Conservation (phyloP, 768 basidiomycete species). For the Mycena capillaripes region DNA sequence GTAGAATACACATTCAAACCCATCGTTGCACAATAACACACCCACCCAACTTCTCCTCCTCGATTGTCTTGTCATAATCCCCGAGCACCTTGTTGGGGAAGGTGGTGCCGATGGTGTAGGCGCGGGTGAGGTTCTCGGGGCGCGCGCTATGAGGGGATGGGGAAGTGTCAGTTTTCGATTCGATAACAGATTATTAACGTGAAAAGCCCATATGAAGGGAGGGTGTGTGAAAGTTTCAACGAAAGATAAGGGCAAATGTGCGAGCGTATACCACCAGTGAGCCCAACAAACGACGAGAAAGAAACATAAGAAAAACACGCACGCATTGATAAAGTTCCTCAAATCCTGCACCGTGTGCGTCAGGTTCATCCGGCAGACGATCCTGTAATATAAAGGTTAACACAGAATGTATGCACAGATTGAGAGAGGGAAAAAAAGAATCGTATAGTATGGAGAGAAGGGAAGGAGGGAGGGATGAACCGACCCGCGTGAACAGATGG, state of each 20-base stretch:
- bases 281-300: too few species aligned
- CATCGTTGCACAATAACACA: slow-evolving; percentile 79
- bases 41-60: slow-evolving; percentile 69
- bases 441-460: too few species aligned
- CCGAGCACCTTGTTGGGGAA: slow-evolving; percentile 74
- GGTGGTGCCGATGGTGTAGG: slow-evolving; percentile 76
- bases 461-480: too few species aligned
- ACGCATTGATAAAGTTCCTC: slow-evolving; percentile 80
- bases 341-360: slow-evolving; percentile 82
- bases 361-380: slow-evolving; percentile 80
- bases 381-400: too few species aligned
- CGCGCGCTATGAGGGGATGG: slow-evolving; percentile 60
- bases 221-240: background rate
- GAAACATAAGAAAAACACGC: slow-evolving; percentile 47
- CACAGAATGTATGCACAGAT: too few species aligned
- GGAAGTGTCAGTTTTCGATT: background rate
- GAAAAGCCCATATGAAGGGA: background rate
- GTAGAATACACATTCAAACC: slow-evolving; percentile 44
- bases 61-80: slow-evolving; percentile 66
- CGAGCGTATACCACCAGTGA: too few species aligned
- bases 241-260: too few species aligned
- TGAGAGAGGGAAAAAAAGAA: too few species aligned
- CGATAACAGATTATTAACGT: too few species aligned
- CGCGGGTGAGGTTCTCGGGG: slow-evolving; percentile 60
- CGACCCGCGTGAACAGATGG: too few species aligned